Base-by-base conservation (phyloP, 176 grass and related monocot genomes). In the Triticum turgidum region DNA sequence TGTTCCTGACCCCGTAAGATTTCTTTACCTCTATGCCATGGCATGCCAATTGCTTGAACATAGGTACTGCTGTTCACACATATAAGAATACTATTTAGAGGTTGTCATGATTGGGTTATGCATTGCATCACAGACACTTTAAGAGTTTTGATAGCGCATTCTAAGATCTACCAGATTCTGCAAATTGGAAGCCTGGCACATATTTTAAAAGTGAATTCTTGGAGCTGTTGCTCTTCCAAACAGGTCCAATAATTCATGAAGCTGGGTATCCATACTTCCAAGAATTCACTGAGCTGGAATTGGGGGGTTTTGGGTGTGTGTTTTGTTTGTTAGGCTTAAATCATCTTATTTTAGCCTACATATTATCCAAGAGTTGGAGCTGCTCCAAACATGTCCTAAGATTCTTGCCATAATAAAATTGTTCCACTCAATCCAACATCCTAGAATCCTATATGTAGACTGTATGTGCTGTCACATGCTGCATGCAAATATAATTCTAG, bases 1-100 rank as follows among this genome's bases (percentile, higher is more conserved):
- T 66, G 61, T 25, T n/a, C 25, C 39, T 65, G 29, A 52, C 76
- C 7, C 64, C 34, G 72, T 85, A 85, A 85, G 83, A 69, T 68
- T 68, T 35, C 65, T 69, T 35, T 35, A 69, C 29, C 18, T 77
- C 29, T 52, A 66, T 49, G 44, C 61, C 20, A 35, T 2, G 35
- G 18, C 68, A 71, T 65, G 63, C 63, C 63, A 65, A 65, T 69
- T 69, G 66, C 32, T 69, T 69, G 66, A 69, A 69, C 66, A 20
- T 35, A 20, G 32, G 7, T 34, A 69, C 32, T 37, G 30, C n/a
- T 69, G 5, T 81, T 68, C 41, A 49, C 13, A 69, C 29, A 68
- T 14, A 34, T 33, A 69, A 9, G 65, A 35, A 34, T 69, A 35
- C 65, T 35, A 35, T 69, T 69, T 69, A 69, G 32, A 69, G 24